Base-by-base conservation (phyloP, 768 basidiomycete species). In the Phylloporus arenicola region DNA sequence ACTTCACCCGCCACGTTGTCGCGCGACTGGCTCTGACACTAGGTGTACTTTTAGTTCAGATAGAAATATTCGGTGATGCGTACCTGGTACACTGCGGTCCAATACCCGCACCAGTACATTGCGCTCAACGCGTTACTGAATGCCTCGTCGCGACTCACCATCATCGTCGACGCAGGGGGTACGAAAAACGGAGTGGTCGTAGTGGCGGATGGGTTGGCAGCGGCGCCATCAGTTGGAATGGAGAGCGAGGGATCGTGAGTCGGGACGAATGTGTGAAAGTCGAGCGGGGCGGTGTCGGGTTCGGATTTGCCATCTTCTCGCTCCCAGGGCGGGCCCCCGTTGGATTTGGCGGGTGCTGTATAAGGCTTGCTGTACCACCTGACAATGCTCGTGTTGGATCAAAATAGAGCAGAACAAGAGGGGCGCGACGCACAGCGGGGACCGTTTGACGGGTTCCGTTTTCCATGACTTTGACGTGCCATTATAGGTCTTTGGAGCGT, bases 71-170 rank as follows among this genome's bases (percentile, higher is more conserved):
- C 1, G 16, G 11, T n/a, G 9, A 73, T 17, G 17, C 81, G 43
- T 58, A 87, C 88, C 63, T 91, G 84, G 61, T 90, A 91, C 42
- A 89, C 76, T 1, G 88, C 88, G 3, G 87, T 88, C 88, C 88
- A 92, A 64, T 91, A 92, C 17, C 88, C 89, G 20, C 76, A 74
- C 88, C 89, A 91, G 64, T 91, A 92, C 82, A 86, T 89, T 16
- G 89, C 87, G 27, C 75, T 77, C 60, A 89, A 57, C 5, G 88
- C 89, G 42, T 82, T 81, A 22, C 75, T 72, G 65, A 91, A 91
- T 1, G 87, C 87, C 58, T 91, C 86, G 54, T 91, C 86, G 57
- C 78, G 81, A 55, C 73, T 76, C 16, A 82, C 78, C 64, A 71
- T 70, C 2, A 62, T 55, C 8, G 68, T 73, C 6, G 68, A 56